Evolutionary conservation across 176 grass and related monocot genomes (phyloP), one percentile per base, ranked within the genome.

Genomic region (Cenchrus fungigraminus): DNA sequence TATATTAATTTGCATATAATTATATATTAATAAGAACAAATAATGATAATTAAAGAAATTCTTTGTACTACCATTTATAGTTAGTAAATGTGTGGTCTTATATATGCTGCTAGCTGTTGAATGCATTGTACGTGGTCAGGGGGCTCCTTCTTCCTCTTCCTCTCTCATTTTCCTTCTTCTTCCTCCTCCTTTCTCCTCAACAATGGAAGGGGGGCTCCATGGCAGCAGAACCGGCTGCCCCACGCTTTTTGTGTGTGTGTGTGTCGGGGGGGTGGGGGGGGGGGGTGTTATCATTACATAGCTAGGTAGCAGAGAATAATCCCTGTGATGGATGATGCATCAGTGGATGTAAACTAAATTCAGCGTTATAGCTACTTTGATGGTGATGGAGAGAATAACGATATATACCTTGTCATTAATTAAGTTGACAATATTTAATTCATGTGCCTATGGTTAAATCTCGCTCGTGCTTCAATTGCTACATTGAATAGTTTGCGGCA

Each of bases 391-490:
- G 59, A 79, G 49, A 81, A 84, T 66, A 44, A 43, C 72, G 6
- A 44, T 32, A 31, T 6, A 53, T n/a, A 44, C 42, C 17, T 70
- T 44, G 9, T 16, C 13, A 15, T 65, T 12, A 64, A 64, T 65
- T 12, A 64, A 64, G 45, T 28, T 25, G 5, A 29, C 12, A 50
- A 29, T 49, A 49, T 16, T 72, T 50, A 50, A 25, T 72, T 28
- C 25, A 32, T 73, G 71, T 37, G 16, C 29, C 16, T 56, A 6
- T 45, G 46, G 15, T 72, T 64, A 72, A 45, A 75, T 17, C 65
- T 46, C 86, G 80, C 65, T 46, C 86, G 80, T 83, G 86, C 34
- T 47, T 71, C 46, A 83, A 83, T 72, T 88, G 55, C 61, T 65
- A 32, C 10, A 62, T 34, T 44, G 68, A 19, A 32, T 82, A 53